phyloP scores from a whole-genome alignment of 352 stramenopile genomes.

The Phytophthora citrophthora region DNA sequence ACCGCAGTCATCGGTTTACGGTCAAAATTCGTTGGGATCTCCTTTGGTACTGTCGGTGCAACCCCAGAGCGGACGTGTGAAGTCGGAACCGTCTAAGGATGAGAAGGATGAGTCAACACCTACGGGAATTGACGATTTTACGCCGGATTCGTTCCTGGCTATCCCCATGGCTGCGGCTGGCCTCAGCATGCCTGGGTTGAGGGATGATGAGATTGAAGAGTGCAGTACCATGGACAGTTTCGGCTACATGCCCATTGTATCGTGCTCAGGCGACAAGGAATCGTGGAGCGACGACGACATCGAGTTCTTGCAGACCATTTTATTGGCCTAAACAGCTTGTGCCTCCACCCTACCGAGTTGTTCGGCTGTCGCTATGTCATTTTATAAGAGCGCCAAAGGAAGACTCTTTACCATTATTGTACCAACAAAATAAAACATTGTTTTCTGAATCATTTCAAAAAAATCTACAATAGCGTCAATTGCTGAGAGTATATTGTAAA shows the following conservation, averaged over 20 bases:
- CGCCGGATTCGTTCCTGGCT: conserved; percentile 53
- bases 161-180: conserved; percentile 27
- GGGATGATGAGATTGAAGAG: conserved; percentile 34
- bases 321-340: conserved; percentile 50
- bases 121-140: conserved; percentile 73
- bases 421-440: conserved; percentile 21
- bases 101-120: conserved; percentile 41
- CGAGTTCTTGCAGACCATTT: conserved; percentile 76
- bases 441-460: not conserved
- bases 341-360: conserved; percentile 21
- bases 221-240: conserved; percentile 42
- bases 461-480: too few relatives aligned
- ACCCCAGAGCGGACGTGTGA: not conserved
- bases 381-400: conserved; percentile 41
- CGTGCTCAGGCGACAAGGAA: conserved; percentile 54
- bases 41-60: conserved; percentile 30
- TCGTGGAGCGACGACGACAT: conserved; percentile 86
- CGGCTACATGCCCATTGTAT: conserved; percentile 53
- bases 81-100: not conserved
- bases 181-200: conserved; percentile 14
- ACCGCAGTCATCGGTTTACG: conserved; percentile 25
- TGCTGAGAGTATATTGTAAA: too few relatives aligned
- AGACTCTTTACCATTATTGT: conserved; percentile 31
- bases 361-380: conserved; percentile 37
- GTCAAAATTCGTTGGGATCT: conserved; percentile 12